These are phyloP conservation scores for Entomortierella parvispora DNA, from an alignment of 192 early-diverging fungal genomes.

Conservation along the genomic window DNA sequence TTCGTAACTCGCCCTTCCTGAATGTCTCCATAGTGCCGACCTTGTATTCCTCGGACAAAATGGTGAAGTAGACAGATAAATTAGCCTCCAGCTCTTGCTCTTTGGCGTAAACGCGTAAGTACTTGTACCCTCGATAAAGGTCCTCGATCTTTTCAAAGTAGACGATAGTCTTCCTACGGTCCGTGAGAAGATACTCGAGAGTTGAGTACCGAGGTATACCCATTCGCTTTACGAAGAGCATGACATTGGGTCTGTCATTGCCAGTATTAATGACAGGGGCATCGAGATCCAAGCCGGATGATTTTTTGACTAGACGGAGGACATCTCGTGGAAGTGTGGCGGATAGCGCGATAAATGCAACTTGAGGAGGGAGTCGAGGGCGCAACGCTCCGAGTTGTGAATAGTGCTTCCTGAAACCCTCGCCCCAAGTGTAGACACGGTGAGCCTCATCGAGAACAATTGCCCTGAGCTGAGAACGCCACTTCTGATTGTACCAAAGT, in stretches of 20 bases:
- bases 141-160: conserved; percentile 12
- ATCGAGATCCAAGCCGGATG: background rate
- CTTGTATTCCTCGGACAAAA: conserved; percentile 2
- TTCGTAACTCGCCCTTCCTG: background rate
- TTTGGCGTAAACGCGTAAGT: background rate
- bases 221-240: background rate
- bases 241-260: conserved; percentile 18
- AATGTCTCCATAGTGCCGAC: background rate
- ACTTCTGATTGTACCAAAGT: background rate
- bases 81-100: background rate
- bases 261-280: conserved; percentile 1
- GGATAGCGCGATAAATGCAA: conserved; percentile 12
- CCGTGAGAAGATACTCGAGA: conserved; percentile 4
- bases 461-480: conserved; percentile 1
- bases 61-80: conserved; percentile 1
- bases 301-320: background rate
- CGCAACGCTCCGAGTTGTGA: conserved; percentile 3
- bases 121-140: background rate
- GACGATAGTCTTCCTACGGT: conserved; percentile 18
- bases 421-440: conserved; percentile 11
- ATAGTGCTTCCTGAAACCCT: conserved; percentile 5
- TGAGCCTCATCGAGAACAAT: conserved; percentile 32
- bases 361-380: background rate
- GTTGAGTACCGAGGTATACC: background rate
- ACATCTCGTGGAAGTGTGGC: conserved; percentile 13